Percentiles rank a stretch among this genome's conserved stretches.
phyloP scores from a whole-genome alignment of 768 basidiomycete species.

The Amanita fuliginea region DNA sequence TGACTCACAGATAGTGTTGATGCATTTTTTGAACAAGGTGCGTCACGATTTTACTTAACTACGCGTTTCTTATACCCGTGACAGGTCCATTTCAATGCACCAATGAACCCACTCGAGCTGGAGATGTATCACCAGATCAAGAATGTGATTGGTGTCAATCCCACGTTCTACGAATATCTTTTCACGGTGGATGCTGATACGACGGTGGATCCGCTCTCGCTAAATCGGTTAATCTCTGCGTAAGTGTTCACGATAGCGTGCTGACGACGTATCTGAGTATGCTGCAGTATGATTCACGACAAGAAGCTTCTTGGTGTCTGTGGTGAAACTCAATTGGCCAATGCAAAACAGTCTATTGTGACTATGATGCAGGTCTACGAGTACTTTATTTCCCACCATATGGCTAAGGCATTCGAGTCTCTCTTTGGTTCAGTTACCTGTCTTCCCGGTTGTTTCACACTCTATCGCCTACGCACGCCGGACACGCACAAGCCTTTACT shows the following conservation, averaged over 20 bases:
- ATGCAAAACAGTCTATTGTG: constrained; percentile 89
- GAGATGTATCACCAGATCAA: constrained; percentile 99
- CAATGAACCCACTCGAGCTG: constrained; percentile 94
- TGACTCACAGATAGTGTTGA: constrained; percentile 91
- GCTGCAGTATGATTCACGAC: constrained; percentile 89
- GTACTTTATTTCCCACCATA: constrained; percentile 98
- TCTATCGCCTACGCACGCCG: constrained; percentile 89
- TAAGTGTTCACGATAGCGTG: constrained; percentile 30
- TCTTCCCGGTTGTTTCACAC: constrained; percentile 97
- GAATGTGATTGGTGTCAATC: constrained; percentile 99
- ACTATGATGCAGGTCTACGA: constrained; percentile 99
- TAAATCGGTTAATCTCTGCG: constrained; percentile 91
- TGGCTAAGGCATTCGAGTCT: constrained; percentile 96
- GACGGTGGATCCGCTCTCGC: constrained; percentile 75
- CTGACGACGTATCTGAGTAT: constrained; percentile 1
- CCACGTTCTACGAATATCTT: constrained; percentile 94
- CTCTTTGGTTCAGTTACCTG: constrained; percentile 98
- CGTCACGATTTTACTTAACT: constrained; percentile 7
- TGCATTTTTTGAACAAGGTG: constrained; percentile 98
- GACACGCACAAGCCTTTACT: constrained; percentile 94
- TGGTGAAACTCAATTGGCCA: constrained; percentile 88
- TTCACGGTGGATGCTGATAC: constrained; percentile 96
- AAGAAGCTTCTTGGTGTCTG: constrained; percentile 90
- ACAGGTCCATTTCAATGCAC: constrained; percentile 91
- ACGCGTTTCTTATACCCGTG: background rate